These are phyloP conservation scores for Lipomyces yamadae DNA, from an alignment of 805 yeast genomes.

Conservation along the genomic window DNA sequence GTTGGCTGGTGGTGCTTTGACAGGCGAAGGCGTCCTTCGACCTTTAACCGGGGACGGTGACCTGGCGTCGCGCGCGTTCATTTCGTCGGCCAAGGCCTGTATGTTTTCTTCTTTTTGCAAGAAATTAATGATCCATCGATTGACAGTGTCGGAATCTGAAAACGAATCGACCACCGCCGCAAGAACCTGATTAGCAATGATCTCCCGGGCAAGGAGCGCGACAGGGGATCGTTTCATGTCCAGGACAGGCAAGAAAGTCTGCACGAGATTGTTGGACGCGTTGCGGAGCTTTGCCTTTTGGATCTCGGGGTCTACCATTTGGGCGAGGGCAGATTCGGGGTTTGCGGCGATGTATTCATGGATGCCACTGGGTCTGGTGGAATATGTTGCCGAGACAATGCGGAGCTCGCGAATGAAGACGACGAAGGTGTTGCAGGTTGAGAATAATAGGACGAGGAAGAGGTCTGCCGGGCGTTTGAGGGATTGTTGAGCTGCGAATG, in stretches of 20 bases:
- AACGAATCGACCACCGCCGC: constrained; percentile 34
- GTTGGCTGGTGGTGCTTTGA: background rate
- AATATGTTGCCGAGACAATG: constrained; percentile 27
- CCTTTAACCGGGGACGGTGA: background rate
- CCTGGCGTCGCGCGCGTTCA: background rate
- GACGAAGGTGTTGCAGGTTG: constrained; percentile 37
- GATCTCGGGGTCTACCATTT: constrained; percentile 37
- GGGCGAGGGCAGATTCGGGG: constrained; percentile 40
- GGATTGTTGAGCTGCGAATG: constrained; percentile 31
- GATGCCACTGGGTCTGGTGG: constrained; percentile 28
- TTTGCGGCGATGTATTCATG: constrained; percentile 37
- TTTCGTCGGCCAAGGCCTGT: constrained; percentile 27
- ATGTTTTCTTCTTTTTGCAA: constrained; percentile 34
- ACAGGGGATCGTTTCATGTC: constrained; percentile 37
- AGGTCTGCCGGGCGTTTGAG: constrained; percentile 35
- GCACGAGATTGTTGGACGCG: constrained; percentile 37
- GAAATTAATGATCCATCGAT: constrained; percentile 35
- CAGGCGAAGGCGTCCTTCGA: background rate
- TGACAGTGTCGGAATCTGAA: constrained; percentile 38
- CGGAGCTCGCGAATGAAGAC: constrained; percentile 38
- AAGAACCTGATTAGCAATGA: constrained; percentile 34
- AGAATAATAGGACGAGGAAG: constrained; percentile 34
- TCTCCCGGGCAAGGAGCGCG: constrained; percentile 33
- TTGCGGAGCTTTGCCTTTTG: constrained; percentile 35
- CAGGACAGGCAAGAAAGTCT: constrained; percentile 34